Percentiles rank a stretch among this genome's conserved stretches.
Evolutionary conservation across 345 rosid genomes (phyloP).

Genomic region (Moricandia arvensis): DNA sequence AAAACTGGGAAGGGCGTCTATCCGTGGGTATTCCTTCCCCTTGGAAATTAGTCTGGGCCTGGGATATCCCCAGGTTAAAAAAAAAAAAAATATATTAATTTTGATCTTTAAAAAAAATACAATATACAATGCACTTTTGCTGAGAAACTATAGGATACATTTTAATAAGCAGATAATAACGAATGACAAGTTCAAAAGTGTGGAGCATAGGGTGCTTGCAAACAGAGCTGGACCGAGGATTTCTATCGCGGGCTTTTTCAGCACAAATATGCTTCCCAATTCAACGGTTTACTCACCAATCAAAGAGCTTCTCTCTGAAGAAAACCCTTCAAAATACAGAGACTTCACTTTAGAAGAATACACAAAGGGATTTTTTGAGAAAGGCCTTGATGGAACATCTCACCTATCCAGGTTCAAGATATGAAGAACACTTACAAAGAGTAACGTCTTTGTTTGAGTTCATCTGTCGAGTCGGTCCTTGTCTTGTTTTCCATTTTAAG

Average conservation of each 20-base stretch:
- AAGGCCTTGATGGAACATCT: conserved; percentile 37
- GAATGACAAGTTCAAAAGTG: conserved; percentile 44
- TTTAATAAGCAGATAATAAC: conserved; percentile 38
- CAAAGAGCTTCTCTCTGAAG: conserved; percentile 41
- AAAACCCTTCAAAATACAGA: conserved; percentile 38
- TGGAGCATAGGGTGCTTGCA: conserved; percentile 39
- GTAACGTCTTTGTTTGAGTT: background rate
- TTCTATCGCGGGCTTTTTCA: conserved; percentile 45
- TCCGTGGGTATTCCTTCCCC: too few relatives aligned
- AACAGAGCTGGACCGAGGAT: conserved; percentile 38
- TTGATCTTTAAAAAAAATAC: background rate
- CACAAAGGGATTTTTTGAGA: background rate
- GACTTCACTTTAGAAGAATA: conserved; percentile 27
- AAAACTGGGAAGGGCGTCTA: too few relatives aligned
- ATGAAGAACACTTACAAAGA: background rate
- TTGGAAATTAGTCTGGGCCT: too few relatives aligned
- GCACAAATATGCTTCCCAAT: background rate
- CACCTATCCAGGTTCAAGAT: conserved; percentile 35
- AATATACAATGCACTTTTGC: background rate
- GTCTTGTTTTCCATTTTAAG: background rate
- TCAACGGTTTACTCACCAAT: conserved; percentile 41
- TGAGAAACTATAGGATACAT: background rate
- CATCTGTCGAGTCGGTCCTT: background rate
- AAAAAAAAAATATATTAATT: background rate
- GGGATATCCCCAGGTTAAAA: too few relatives aligned